Evolutionary conservation across 257 asterid genomes (phyloP), one percentile per base, ranked within the genome.

Genomic region (Orobanche coerulescens): DNA sequence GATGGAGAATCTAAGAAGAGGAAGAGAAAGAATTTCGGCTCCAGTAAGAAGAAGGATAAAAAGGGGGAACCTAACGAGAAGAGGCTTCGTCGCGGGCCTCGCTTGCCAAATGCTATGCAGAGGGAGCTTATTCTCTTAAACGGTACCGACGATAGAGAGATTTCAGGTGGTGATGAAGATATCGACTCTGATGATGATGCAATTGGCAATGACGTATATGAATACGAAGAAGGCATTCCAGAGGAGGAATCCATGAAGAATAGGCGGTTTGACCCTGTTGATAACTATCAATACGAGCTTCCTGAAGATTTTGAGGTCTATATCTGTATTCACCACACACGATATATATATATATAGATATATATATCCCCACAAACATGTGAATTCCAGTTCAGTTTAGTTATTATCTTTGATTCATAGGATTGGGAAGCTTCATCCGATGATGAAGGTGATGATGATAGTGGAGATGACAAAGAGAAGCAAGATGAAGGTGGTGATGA

Each of bases 201-300:
- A 6, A 57, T 39, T 5, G 73, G 24, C 7, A 65, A 71, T 23
- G 91, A 86, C 48, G 50, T 82, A n/a, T 92, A 86, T 58, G 98
- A 88, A 37, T 88, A 84, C 11, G 97, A 86, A 64, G 97, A 88
- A 78, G 87, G 33, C 1, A 19, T 81, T 30, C 75, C 98, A 2
- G 86, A 84, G 79, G 98, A 92, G 77, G 98, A 92, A 56, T 70
- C 84, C 0, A 81, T 22, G 71, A 88, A 81, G 79, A 92, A 88
- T 51, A 72, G 47, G 72, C 83, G 96, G 12, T 92, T 76, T 39
- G 98, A 88, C 47, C 68, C 83, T 15, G 94, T 92, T 56, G 91
- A 84, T 0, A 92, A 92, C 64, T 84, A 70, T 5, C 76, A 88
- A 64, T 89, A 66, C 23, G 93, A 88, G 78, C 93, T 88, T 58